Conservation (phyloP, 2,329 filamentous ascomycete species). For the Colletotrichum lupini region DNA sequence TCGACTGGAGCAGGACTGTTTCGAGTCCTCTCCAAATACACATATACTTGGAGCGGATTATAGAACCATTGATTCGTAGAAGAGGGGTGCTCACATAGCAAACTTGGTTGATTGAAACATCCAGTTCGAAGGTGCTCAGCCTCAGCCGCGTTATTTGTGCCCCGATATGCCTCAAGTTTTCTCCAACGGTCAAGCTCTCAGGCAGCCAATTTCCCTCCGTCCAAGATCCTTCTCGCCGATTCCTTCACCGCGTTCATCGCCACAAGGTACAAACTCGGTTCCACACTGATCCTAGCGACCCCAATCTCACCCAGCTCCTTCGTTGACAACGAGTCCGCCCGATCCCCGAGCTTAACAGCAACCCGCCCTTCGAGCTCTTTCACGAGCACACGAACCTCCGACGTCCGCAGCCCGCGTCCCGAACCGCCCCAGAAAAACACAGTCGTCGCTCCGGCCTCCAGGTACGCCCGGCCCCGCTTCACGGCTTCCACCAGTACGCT, state of each 20-base stretch:
- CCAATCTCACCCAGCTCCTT: conserved; percentile 58
- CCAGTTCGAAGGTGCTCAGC: not conserved
- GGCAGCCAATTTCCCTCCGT: conserved; percentile 32
- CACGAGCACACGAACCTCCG: conserved; percentile 59
- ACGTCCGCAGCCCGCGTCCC: conserved; percentile 52
- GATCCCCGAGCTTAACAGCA: conserved; percentile 56
- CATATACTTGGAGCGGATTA: not conserved
- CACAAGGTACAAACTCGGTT: conserved; percentile 56
- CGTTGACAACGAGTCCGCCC: conserved; percentile 53
- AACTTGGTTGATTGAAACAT: not conserved
- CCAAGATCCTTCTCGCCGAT: conserved; percentile 45
- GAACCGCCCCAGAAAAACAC: conserved; percentile 70
- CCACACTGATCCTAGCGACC: conserved; percentile 66
- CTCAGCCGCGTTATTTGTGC: not conserved
- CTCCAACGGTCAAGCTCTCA: not conserved
- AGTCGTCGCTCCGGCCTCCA: conserved; percentile 67
- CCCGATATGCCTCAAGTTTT: not conserved
- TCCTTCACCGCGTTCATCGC: conserved; percentile 52
- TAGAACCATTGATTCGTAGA: not conserved
- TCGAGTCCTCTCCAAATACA: not conserved
- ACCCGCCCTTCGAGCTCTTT: conserved; percentile 60
- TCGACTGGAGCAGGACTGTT: not conserved
- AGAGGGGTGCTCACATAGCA: not conserved
- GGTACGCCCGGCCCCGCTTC: conserved; percentile 64
- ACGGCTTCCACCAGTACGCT: conserved; percentile 59